Evolutionary conservation across 495 filamentous ascomycete species (phyloP), one percentile per base, ranked within the genome.

Genomic region (Penicillium steckii): DNA sequence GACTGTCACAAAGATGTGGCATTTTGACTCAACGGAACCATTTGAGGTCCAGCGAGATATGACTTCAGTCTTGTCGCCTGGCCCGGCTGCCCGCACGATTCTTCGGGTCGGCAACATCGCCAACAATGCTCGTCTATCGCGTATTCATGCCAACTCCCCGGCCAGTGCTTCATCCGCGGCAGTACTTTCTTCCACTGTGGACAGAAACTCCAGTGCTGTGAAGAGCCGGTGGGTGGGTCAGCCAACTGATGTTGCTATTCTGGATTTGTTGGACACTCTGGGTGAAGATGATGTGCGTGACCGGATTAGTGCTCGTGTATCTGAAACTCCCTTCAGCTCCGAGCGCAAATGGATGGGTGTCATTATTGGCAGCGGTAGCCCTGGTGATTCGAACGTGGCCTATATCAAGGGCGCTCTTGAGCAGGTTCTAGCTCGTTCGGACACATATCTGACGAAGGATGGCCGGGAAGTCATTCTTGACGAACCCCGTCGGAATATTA

Each of bases 311-410:
- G 80, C 79, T 24, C 85, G 91, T 27, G 80, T 85, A 15, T 81
- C 83, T 19, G 94, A 97, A 63, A 91, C 88, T 1, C 92, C 94
- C 0, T 99, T 99, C 64, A 96, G 91, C 62, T 97, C 94, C 1
- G 92, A 97, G 60, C 83, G 91, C 41, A 99, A 97, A 70, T 99
- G 94, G 93, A 99, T 97, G 94, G 94, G 94, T 27, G 91, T 96
- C 12, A 84, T 89, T 2, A 90, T 96, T 56, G 85, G 85, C 25
- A 77, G 74, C 3, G 72, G 71, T 48, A 64, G 69, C 48, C 66
- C 75, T 26, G 66, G 62, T 46, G 73, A 74, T 21, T 60, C 81
- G 4, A 86, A 93, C 58, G 80, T 88, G 50, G 92, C 88, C 10
- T 97, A 97, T 59, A 87, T 96, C 65, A 99, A 99, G 65, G 94